Evolutionary conservation across 495 filamentous ascomycete genomes (phyloP), one percentile per base, ranked within the genome.

Genomic region (Sphaerosporella brunnea): DNA sequence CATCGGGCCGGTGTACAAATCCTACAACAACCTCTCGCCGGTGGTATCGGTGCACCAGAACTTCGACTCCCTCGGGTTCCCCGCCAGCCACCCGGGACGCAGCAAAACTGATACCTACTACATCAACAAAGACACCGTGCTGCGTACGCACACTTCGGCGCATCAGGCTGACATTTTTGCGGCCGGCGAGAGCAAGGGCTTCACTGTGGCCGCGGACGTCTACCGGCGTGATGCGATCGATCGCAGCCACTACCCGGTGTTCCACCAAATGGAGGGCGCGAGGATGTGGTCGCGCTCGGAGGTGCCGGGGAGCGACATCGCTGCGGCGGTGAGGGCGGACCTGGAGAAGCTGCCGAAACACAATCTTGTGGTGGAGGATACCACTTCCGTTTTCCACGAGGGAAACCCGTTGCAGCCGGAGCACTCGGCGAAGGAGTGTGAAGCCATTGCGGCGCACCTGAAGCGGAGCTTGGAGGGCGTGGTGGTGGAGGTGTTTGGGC

Each of bases 181-280:
- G 35, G 72, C 70, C n/a, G 71, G 78, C 47, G 66, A 69, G 37
- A 80, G 74, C 53, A 72, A 79, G 26, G 90, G 90, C 3, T 97
- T 82, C 58, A 79, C 92, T 7, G 80, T 96, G 56, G 78, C 78
- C 50, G 92, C 86, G n/a, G 90, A 97, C 63, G 90, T 97, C 10
- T 97, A 96, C 65, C 77, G 90, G 18, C 73, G 90, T 48, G 90
- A 97, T 72, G 86, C 87, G 23, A 79, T 97, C 57, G 90, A 97
- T 62, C 77, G 83, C 44, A 83, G 75, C 54, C 90, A 97, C 63
- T 95, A 94, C 68, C 90, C 90, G 2, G 73, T 94, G 48, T 97
- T 97, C 64, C 92, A 97, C 65, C 90, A 97, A 66, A 95, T 96
- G 85, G 90, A 97, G 61, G 92, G 85, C 11, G 87, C 88, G 5